Evolutionary conservation across 306 rosid genomes (phyloP), one percentile per base, ranked within the genome.

Genomic region (Astragalus membranaceus): DNA sequence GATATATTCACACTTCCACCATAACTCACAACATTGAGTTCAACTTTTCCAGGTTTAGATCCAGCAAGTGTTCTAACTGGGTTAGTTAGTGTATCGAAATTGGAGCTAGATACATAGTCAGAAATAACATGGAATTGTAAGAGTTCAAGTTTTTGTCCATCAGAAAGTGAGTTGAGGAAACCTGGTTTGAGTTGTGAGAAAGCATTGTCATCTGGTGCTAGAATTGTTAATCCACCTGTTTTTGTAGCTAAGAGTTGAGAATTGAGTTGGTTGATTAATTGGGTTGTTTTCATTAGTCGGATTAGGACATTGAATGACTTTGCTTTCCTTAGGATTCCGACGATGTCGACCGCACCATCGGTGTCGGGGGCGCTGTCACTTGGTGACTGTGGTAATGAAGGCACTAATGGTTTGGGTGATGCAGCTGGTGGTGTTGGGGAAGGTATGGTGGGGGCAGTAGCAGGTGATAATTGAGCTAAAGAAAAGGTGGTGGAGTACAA

Each of bases 41-140:
- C 88, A 39, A 72, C 82, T 64, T 76, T 87, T 3, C 86, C 67
- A 0, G 80, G 82, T 17, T 73, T 78, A 8, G 77, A 86, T 1
- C 96, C 91, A 0, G 92, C 96, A 6, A 86, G 88, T 43, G 96
- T 89, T 16, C 87, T 74, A 4, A 89, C 80, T 0, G 92, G 90
- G 60, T 89, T 87, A 10, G 90, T 86, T 0, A 89, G 65, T 0
- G 92, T 87, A 65, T 89, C 90, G n/a, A 89, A 85, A 32, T 89
- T 87, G 0, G 89, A 66, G 50, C 88, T 73, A 0, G 92, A 76
- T 0, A 89, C 77, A 41, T 78, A 85, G 5, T 67, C 79, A 1
- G 88, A 79, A 8, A 89, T 14, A 8, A 89, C 65, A 20, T 89
- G 92, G 77, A 79, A 89, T 35, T 84, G 96, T 33, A 89, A 12